Base-by-base conservation (phyloP, 2,329 filamentous ascomycete species). In the Zymoseptoria brevis region DNA sequence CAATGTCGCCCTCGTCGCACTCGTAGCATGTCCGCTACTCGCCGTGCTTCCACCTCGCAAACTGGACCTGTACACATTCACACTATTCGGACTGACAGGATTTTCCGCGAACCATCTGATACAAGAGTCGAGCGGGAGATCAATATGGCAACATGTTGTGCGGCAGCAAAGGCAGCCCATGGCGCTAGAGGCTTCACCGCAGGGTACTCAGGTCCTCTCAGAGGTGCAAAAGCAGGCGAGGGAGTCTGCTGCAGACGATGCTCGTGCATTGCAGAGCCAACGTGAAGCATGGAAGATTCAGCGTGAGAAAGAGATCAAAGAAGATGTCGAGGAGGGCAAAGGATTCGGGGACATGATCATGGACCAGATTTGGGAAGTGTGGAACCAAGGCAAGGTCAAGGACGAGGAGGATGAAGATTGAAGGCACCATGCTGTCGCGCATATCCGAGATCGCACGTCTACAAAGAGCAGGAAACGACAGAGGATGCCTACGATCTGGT, bases 11-110 rank as follows among this genome's bases (percentile, higher is more conserved):
- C 71, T 83, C 30, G 74, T 72, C 57, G 75, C 78, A 53, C 70
- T 82, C 26, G 67, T 86, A 19, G 68, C 77, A 53, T 83, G 81
- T 60, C 84, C 84, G 0, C 63, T 80, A 8, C 75, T 86, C 55
- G 78, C 79, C 53, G 67, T 79, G 16, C 72, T 86, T 8, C 84
- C 84, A 8, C 84, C 84, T 0, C 81, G 84, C 52, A 86, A 86
- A 72, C 72, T 87, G 54, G 83, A 86, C 68, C 67, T 81, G 56
- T 85, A 83, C 73, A 86, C 83, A 19, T 75, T 83, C 65, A 75
- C 75, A 0, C 77, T 86, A 7, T 72, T 76, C 50, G 71, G 76
- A 26, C 76, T 77, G 1, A 81, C 79, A 64, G 71, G 78, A 58
- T 73, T 78, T 35, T 79, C 77, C 8, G 77, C 78, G 8, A 78